These are phyloP conservation scores for Pseudoturritis turrita DNA, from an alignment of 345 rosid genomes.

Conservation along the genomic window DNA sequence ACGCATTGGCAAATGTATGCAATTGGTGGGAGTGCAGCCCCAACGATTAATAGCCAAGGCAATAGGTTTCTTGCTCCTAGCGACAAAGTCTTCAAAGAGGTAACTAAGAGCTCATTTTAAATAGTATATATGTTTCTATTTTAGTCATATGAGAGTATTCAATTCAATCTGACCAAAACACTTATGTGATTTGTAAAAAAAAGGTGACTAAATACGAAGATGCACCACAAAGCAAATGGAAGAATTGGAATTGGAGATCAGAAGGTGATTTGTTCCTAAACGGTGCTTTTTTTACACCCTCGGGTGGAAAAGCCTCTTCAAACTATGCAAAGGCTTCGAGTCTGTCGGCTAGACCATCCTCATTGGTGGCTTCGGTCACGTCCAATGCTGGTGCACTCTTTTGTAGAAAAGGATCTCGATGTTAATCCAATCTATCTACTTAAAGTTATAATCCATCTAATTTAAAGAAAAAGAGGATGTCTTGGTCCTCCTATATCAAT, in stretches of 20 bases:
- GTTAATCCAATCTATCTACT: conserved; percentile 34
- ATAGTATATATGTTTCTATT: neutral
- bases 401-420: conserved; percentile 54
- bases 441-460: conserved; percentile 12
- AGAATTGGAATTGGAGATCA: conserved; percentile 61
- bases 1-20: conserved; percentile 71
- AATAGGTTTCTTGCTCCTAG: conserved; percentile 60
- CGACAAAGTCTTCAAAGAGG: conserved; percentile 43
- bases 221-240: conserved; percentile 48
- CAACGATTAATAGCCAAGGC: conserved; percentile 68
- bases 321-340: conserved; percentile 63
- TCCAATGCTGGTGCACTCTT: conserved; percentile 47
- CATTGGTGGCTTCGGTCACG: conserved; percentile 45
- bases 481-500: conserved; percentile 12
- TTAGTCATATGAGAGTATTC: neutral
- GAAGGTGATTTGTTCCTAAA: conserved; percentile 53
- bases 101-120: neutral
- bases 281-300: conserved; percentile 53
- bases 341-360: conserved; percentile 52
- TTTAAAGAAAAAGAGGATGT: neutral
- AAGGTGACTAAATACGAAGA: conserved; percentile 59
- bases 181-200: neutral
- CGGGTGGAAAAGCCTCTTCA: conserved; percentile 49
- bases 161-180: neutral
- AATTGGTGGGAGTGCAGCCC: conserved; percentile 65